phyloP scores from a whole-genome alignment of 192 early-diverging fungal species.

The Lunasporangiospora selenospora region DNA sequence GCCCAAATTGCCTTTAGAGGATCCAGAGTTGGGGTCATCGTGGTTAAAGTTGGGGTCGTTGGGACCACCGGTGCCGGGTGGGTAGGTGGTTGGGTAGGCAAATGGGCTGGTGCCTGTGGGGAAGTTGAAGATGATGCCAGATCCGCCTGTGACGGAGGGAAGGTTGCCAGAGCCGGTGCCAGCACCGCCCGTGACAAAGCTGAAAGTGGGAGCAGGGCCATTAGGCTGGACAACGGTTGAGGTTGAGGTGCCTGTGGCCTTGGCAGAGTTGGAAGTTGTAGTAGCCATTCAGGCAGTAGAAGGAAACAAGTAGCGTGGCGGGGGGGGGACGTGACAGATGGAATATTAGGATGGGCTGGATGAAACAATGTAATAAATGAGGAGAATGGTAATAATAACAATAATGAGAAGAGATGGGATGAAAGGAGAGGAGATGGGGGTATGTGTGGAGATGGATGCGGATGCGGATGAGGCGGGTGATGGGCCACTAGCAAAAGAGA shows the following conservation, averaged over 20 bases:
- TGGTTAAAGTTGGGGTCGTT: slow-evolving; percentile 24
- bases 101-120: slow-evolving; percentile 16
- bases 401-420: neutral
- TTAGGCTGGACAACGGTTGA: neutral
- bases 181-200: neutral
- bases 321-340: too few species aligned
- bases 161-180: slow-evolving; percentile 3
- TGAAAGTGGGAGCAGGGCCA: neutral
- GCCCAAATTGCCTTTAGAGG: slow-evolving; percentile 22
- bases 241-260: neutral
- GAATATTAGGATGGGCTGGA: neutral
- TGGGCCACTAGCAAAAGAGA: neutral
- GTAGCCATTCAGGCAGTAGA: neutral
- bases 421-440: neutral
- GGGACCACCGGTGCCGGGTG: slow-evolving; percentile 15
- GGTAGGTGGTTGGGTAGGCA: slow-evolving; percentile 1
- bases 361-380: neutral
- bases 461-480: neutral
- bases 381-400: neutral
- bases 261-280: neutral
- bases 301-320: slow-evolving; percentile 3
- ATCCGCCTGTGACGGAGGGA: neutral
- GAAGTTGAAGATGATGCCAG: slow-evolving; percentile 15
- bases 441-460: neutral
- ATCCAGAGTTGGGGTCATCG: neutral